Percentiles rank a stretch among this genome's conserved stretches.
phyloP scores from a whole-genome alignment of 176 grass and related monocot genomes.

The Neostapfia colusana region DNA sequence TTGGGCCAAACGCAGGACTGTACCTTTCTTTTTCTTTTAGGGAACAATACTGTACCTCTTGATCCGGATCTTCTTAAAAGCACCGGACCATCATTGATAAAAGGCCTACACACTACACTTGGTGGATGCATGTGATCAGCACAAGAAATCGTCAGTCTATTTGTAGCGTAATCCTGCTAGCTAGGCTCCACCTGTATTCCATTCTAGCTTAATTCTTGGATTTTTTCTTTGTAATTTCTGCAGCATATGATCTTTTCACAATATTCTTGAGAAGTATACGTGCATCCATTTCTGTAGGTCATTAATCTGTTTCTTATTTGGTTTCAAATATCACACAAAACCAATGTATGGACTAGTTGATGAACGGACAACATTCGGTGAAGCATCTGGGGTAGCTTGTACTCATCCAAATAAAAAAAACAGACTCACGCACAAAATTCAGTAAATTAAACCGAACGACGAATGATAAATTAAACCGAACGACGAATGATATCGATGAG shows the following conservation, averaged over 20 bases:
- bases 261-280: neutral
- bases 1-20: too few species aligned
- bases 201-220: neutral
- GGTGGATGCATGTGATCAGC: too few species aligned
- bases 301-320: neutral
- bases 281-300: neutral
- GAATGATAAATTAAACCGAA: neutral
- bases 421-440: neutral
- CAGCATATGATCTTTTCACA: neutral
- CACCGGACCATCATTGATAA: too few species aligned
- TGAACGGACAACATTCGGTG: neutral
- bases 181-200: neutral
- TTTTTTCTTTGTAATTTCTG: neutral
- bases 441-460: neutral
- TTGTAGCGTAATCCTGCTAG: neutral
- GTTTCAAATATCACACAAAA: neutral
- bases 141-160: too few species aligned
- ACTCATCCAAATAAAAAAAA: constrained; percentile 11
- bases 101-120: too few species aligned
- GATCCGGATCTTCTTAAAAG: too few species aligned
- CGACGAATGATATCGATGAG: neutral
- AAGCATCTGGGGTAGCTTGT: neutral
- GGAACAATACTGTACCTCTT: too few species aligned
- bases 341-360: neutral
- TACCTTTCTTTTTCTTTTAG: too few species aligned